phyloP scores from a whole-genome alignment of 2,329 filamentous ascomycete genomes.

The Ophiocordyceps camponoti-leonardi region DNA sequence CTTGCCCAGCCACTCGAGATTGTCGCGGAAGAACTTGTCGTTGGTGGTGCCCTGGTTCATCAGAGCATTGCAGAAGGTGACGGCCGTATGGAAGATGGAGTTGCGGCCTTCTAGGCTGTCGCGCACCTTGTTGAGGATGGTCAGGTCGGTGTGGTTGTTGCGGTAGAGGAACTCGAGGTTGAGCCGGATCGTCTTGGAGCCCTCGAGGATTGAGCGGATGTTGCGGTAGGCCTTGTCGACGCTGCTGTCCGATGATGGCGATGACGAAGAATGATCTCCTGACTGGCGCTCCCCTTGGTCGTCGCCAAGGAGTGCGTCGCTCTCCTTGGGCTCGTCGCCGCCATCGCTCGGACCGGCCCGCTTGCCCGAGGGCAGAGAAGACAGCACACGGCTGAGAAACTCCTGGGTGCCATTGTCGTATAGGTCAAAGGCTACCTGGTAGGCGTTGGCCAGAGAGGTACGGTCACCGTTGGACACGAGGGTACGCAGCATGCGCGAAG shows the following conservation, averaged over 20 bases:
- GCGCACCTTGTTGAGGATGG: slow-evolving; percentile 87
- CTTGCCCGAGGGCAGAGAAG: slow-evolving; percentile 49
- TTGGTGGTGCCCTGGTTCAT: slow-evolving; percentile 99
- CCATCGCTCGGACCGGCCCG: slow-evolving; percentile 24
- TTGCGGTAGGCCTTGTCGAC: slow-evolving; percentile 41
- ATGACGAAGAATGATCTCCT: slow-evolving; percentile 16
- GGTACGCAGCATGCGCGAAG: slow-evolving; percentile 67
- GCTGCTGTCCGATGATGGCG: slow-evolving; percentile 17
- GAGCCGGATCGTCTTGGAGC: slow-evolving; percentile 82
- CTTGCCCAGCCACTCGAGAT: slow-evolving; percentile 94
- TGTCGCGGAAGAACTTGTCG: slow-evolving; percentile 96
- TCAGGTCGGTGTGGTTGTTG: slow-evolving; percentile 83
- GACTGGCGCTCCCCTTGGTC: slow-evolving; percentile 38
- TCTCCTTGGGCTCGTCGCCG: slow-evolving; percentile 25
- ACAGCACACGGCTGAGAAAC: slow-evolving; percentile 78
- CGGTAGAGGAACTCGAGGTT: slow-evolving; percentile 94
- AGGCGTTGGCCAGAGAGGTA: slow-evolving; percentile 68
- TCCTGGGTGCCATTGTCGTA: slow-evolving; percentile 98
- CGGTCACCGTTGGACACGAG: slow-evolving; percentile 66
- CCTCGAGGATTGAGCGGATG: slow-evolving; percentile 57
- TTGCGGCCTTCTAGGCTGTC: slow-evolving; percentile 92
- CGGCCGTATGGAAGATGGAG: slow-evolving; percentile 94
- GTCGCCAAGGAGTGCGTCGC: slow-evolving; percentile 28
- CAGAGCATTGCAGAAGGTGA: slow-evolving; percentile 95
- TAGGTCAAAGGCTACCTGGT: slow-evolving; percentile 94